These are phyloP conservation scores for Colletotrichum tamarilloi DNA, from an alignment of 2,329 filamentous ascomycete species.

Conservation along the genomic window DNA sequence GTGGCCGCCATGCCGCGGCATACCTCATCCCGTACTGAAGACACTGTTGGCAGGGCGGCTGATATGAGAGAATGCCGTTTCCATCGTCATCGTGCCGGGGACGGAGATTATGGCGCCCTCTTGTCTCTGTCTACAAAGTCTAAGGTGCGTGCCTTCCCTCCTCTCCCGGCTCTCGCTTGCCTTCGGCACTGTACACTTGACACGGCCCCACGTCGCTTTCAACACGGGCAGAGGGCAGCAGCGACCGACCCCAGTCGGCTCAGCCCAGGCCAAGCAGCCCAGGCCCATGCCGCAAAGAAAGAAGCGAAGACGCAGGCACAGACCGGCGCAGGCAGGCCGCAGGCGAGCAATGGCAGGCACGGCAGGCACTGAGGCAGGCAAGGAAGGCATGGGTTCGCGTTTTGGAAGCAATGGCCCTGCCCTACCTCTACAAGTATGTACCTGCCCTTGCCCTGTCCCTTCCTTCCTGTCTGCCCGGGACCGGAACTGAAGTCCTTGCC, in stretches of 20 bases:
- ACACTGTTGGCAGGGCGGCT: constrained; percentile 15
- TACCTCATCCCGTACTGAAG: background rate
- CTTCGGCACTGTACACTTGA: constrained; percentile 8
- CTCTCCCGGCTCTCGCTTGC: background rate
- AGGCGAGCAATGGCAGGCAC: background rate
- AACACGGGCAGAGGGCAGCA: background rate
- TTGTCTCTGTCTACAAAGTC: constrained; percentile 17
- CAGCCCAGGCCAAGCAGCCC: background rate
- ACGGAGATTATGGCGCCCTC: constrained; percentile 34
- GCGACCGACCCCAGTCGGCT: background rate
- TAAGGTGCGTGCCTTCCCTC: background rate
- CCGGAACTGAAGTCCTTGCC: background rate
- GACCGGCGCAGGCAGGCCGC: background rate
- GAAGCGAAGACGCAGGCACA: constrained; percentile 24
- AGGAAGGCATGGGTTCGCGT: constrained; percentile 1
- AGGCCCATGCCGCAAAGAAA: background rate
- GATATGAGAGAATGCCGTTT: constrained; percentile 10
- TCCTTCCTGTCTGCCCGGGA: background rate
- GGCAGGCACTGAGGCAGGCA: background rate
- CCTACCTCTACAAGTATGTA: background rate
- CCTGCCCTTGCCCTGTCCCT: constrained; percentile 2
- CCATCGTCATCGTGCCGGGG: constrained; percentile 33
- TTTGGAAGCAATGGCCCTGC: constrained; percentile 20
- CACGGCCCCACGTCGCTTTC: constrained; percentile 15
- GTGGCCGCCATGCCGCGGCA: background rate